These are phyloP conservation scores for Globisporangium orthogonon DNA, from an alignment of 352 stramenopile species.

Conservation along the genomic window DNA sequence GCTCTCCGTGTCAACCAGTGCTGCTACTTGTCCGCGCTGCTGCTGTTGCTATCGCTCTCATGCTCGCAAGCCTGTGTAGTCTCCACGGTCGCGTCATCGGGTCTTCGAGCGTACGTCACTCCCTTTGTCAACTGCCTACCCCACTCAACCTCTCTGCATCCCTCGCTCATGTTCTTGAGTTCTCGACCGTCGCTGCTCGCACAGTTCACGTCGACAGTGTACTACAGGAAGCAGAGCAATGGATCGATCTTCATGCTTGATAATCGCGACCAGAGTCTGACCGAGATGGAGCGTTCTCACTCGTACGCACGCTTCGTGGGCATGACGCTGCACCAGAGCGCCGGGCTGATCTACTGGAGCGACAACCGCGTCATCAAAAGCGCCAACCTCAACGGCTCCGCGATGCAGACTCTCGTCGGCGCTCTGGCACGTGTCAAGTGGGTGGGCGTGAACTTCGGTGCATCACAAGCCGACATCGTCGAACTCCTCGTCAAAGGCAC, in stretches of 20 bases:
- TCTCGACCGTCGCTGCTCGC: neutral
- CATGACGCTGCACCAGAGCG: constrained; percentile 30
- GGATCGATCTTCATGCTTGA: constrained; percentile 54
- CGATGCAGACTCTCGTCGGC: constrained; percentile 25
- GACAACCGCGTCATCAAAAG: constrained; percentile 39
- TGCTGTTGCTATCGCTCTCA: neutral
- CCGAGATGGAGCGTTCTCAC: constrained; percentile 27
- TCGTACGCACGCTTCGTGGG: constrained; percentile 39
- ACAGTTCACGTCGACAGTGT: constrained; percentile 47
- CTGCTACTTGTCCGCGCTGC: neutral
- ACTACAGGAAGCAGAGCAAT: constrained; percentile 41
- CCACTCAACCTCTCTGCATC: neutral
- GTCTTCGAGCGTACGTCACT: neutral
- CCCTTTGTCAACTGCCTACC: neutral
- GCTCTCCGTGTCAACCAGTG: neutral
- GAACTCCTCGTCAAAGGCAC: constrained; percentile 32
- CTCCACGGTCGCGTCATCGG: neutral
- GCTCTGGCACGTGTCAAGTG: constrained; percentile 38
- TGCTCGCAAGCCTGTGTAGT: neutral
- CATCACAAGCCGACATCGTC: constrained; percentile 18
- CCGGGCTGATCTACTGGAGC: constrained; percentile 46
- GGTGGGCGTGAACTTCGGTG: constrained; percentile 51
- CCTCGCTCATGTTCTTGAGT: neutral
- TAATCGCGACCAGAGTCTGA: constrained; percentile 25
- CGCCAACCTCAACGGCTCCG: constrained; percentile 7